phyloP scores from a whole-genome alignment of 345 rosid species.

The Syzygium grande region DNA sequence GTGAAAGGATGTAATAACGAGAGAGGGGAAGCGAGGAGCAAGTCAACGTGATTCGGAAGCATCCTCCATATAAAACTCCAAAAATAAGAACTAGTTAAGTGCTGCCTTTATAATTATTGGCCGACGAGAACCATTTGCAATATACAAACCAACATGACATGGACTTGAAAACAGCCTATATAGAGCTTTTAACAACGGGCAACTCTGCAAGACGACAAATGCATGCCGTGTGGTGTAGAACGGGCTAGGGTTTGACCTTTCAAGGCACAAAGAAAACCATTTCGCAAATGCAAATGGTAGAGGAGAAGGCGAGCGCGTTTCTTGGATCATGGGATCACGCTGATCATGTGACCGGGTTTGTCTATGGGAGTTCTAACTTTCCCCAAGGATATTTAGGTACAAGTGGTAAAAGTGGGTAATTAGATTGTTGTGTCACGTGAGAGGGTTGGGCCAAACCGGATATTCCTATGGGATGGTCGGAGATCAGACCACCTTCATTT shows the following conservation, averaged over 20 bases:
- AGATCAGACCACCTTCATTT: background rate
- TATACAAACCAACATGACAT: background rate
- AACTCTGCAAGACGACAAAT: background rate
- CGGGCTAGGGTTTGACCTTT: background rate
- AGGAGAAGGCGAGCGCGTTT: too few relatives aligned
- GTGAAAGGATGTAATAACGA: background rate
- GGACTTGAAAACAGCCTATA: too few relatives aligned
- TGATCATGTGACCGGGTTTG: too few relatives aligned
- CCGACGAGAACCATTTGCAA: background rate
- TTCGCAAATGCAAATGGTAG: too few relatives aligned
- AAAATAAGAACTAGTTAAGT: background rate
- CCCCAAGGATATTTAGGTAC: background rate
- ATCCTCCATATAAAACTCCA: background rate
- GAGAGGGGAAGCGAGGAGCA: background rate
- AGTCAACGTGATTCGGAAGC: background rate
- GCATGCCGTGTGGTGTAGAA: background rate
- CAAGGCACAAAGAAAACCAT: background rate
- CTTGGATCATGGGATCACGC: too few relatives aligned
- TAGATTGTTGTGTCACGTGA: background rate
- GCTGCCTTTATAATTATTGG: background rate
- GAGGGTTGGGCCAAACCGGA: background rate
- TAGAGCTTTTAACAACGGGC: background rate
- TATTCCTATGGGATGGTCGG: background rate
- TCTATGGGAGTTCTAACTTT: background rate
- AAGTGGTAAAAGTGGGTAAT: background rate